These are phyloP conservation scores for Blastobotrys peoriensis DNA, from an alignment of 805 yeast genomes.

Conservation along the genomic window DNA sequence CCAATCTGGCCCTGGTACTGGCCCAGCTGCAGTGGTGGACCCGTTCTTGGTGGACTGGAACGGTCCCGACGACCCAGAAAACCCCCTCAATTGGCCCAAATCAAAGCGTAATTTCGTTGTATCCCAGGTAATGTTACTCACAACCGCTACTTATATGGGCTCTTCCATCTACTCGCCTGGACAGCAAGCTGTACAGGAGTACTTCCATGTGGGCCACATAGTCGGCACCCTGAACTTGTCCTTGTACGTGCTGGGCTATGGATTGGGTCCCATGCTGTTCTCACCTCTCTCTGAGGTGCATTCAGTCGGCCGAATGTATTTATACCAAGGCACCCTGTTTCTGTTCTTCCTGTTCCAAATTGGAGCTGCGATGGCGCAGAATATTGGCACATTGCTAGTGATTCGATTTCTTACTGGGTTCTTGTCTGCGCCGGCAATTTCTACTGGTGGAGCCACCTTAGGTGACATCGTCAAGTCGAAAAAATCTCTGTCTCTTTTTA, in stretches of 20 bases:
- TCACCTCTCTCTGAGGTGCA: conserved; percentile 53
- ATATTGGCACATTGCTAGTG: conserved; percentile 45
- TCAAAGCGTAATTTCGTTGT: conserved; percentile 36
- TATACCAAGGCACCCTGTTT: conserved; percentile 42
- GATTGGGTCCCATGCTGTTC: conserved; percentile 58
- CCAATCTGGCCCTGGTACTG: neutral
- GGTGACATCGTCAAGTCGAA: conserved; percentile 41
- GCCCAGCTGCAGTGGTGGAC: conserved; percentile 3
- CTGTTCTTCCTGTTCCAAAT: conserved; percentile 48
- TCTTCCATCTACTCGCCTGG: conserved; percentile 58
- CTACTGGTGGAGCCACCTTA: conserved; percentile 55
- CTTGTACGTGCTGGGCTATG: conserved; percentile 59
- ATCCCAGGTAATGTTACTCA: conserved; percentile 38
- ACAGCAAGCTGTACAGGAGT: conserved; percentile 32
- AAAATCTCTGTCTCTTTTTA: conserved; percentile 40
- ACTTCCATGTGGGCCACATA: conserved; percentile 41
- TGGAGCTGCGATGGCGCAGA: conserved; percentile 47
- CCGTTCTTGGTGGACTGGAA: conserved; percentile 29
- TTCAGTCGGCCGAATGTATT: conserved; percentile 40
- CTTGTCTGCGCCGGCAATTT: conserved; percentile 49
- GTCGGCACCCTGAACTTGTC: conserved; percentile 50
- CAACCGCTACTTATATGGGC: conserved; percentile 51
- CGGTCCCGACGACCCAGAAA: conserved; percentile 27
- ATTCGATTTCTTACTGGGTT: conserved; percentile 50
- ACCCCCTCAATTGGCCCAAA: conserved; percentile 54